A percentile compares a stretch with the other conserved stretches of the same genome.
Evolutionary conservation across 148 eudicot genomes (phyloP).

Genomic region (Chenopodium quinoa): DNA sequence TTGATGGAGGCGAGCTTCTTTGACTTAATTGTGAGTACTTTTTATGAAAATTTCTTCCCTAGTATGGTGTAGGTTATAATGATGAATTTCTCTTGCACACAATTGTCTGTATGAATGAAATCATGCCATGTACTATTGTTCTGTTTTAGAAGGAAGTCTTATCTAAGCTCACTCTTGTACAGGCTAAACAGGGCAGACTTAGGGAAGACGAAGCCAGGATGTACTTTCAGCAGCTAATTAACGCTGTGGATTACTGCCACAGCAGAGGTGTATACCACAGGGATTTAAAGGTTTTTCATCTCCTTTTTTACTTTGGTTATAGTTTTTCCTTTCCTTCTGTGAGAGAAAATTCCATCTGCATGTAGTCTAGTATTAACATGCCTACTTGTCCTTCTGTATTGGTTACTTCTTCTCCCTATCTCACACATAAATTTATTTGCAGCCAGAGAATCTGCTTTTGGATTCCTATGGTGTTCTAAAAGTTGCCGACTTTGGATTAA

Average conservation of each 20-base stretch:
- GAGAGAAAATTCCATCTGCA: background rate
- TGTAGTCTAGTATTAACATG: background rate
- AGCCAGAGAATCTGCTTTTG: conserved; percentile 91
- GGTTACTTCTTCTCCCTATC: background rate
- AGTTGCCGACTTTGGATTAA: conserved; percentile 87
- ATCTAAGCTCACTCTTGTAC: background rate
- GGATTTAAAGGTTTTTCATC: conserved; percentile 65
- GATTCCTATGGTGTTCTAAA: conserved; percentile 75
- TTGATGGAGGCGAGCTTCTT: conserved; percentile 92
- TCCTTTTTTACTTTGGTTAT: background rate
- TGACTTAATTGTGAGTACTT: conserved; percentile 71
- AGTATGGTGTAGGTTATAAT: background rate
- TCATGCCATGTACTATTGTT: background rate
- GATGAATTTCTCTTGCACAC: background rate
- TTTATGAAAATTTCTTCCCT: conserved; percentile 1
- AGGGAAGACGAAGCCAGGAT: conserved; percentile 73
- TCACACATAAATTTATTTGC: conserved; percentile 14
- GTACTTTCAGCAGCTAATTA: conserved; percentile 88
- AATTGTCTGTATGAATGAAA: background rate
- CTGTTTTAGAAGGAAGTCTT: background rate
- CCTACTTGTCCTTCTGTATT: background rate
- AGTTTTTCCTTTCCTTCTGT: background rate
- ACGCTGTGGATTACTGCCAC: conserved; percentile 93
- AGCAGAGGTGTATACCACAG: conserved; percentile 96
- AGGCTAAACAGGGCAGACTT: conserved; percentile 79